Base-by-base conservation (phyloP, 768 basidiomycete genomes). In the Agrocybe chaxingu region DNA sequence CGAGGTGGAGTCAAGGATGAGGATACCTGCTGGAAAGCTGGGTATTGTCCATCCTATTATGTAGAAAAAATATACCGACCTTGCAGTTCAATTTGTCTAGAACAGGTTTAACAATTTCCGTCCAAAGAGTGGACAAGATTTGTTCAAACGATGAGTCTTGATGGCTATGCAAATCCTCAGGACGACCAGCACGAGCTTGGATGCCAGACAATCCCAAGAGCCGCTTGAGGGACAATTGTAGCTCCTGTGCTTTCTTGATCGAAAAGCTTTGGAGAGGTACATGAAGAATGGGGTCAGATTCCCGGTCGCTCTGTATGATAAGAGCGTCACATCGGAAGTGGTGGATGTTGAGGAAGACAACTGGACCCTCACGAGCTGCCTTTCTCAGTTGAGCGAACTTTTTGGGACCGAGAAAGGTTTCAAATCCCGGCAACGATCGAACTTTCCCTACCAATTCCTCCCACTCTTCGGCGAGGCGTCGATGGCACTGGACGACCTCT, bases 301-400 rank as follows among this genome's bases (percentile, higher is more conserved):
- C 24, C 24, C 5, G 24, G 24, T 24, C 24, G 5, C 24, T 24
- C 24, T 41, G 32, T 39, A 57, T 10, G 41, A 60, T 56, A 2
- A 62, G 24, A 5, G 59, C 59, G 50, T 62, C 59, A 46, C 52
- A 57, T 4, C 53, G 48, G 18, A 45, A 45, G 5, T 24, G 13
- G 19, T 41, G 44, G 37, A 56, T 46, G 40, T 57, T 63, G 19
- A 64, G 42, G 33, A 65, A 32, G 19, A 61, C 55, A 12, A 62
- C 55, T 6, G 55, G 58, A 5, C 62, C 58, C 19, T 45, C 32
- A 5, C 11, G 40, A 7, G 60, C 58, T 11, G 55, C 58, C 12
- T 43, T 33, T 13, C 44, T 42, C 10, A 63, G 50, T 8, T 41
- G 34, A 16, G 29, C 13, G 19, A 60, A 61, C 7, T 37, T 31